A percentile compares a stretch with the other conserved stretches of the same genome.
phyloP scores from a whole-genome alignment of 192 early-diverging fungal species.

The Dissophora globulifera region DNA sequence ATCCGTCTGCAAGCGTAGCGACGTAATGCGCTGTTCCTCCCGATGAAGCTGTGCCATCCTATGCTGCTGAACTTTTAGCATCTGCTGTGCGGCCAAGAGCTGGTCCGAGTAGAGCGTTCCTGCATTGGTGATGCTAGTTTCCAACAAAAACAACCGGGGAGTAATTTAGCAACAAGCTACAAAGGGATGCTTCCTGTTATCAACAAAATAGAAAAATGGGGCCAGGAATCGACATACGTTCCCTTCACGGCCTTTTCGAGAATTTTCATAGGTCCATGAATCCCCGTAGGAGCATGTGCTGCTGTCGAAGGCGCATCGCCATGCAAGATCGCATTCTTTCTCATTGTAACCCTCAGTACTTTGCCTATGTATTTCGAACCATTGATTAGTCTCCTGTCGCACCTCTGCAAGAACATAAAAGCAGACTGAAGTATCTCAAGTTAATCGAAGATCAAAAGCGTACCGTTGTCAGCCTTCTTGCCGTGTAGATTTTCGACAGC shows the following conservation, averaged over 20 bases:
- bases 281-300: conserved; percentile 12
- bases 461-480: conserved; percentile 62
- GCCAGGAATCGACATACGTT: conserved; percentile 23
- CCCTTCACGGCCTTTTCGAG: conserved; percentile 40
- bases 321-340: conserved; percentile 36
- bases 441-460: too few relatives aligned
- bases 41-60: conserved; percentile 40
- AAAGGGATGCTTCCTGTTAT: too few relatives aligned
- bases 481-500: conserved; percentile 59
- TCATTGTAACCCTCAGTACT: conserved; percentile 35
- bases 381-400: too few relatives aligned
- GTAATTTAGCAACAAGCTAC: too few relatives aligned
- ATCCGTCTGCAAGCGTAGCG: conserved; percentile 27
- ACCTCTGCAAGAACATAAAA: not conserved
- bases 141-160: not conserved
- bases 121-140: conserved; percentile 31
- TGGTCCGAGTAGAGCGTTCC: conserved; percentile 47
- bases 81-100: conserved; percentile 37
- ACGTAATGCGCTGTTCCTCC: conserved; percentile 40
- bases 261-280: conserved; percentile 49
- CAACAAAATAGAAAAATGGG: not conserved
- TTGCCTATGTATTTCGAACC: conserved; percentile 18
- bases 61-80: conserved; percentile 49
- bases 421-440: too few relatives aligned
- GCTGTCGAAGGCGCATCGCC: not conserved